Conservation (phyloP, 2,329 filamentous ascomycete genomes). For the Sporothrix brunneoviolacea region DNA sequence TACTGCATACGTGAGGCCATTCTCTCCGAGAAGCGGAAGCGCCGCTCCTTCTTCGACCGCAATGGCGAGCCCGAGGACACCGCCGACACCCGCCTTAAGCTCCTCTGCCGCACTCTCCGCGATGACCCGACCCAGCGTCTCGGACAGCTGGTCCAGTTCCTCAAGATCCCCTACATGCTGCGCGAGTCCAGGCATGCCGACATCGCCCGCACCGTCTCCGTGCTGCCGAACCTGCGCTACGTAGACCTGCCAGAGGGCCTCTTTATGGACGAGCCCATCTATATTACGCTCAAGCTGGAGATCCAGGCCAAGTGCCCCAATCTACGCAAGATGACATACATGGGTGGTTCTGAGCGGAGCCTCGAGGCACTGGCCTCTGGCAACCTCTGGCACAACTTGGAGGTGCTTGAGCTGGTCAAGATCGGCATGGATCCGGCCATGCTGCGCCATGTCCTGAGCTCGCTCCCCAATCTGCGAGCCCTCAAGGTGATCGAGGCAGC, state of each 20-base stretch:
- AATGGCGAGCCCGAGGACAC: conserved; percentile 78
- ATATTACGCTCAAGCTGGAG: conserved; percentile 71
- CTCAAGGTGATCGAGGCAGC: conserved; percentile 66
- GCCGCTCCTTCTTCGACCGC: conserved; percentile 63
- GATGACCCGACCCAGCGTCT: conserved; percentile 62
- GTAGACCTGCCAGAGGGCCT: conserved; percentile 87
- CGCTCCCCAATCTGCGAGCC: conserved; percentile 61
- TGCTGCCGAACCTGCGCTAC: conserved; percentile 77
- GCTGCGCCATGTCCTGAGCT: conserved; percentile 63
- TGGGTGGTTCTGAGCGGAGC: conserved; percentile 68
- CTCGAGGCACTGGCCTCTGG: conserved; percentile 63
- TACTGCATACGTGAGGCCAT: conserved; percentile 85
- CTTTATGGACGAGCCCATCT: conserved; percentile 72
- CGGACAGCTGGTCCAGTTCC: conserved; percentile 63
- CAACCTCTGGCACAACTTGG: conserved; percentile 61
- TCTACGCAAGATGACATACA: conserved; percentile 84
- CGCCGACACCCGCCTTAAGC: conserved; percentile 64
- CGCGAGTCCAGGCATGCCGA: conserved; percentile 79
- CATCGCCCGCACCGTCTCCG: conserved; percentile 77
- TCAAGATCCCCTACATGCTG: conserved; percentile 94
- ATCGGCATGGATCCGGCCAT: conserved; percentile 64
- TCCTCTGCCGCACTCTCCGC: conserved; percentile 76
- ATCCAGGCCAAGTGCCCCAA: conserved; percentile 76
- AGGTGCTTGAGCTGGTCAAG: conserved; percentile 63
- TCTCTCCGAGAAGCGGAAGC: conserved; percentile 72